Evolutionary conservation across 2,329 filamentous ascomycete species (phyloP), one percentile per base, ranked within the genome.

Genomic region (Stachybotrys elegans): DNA sequence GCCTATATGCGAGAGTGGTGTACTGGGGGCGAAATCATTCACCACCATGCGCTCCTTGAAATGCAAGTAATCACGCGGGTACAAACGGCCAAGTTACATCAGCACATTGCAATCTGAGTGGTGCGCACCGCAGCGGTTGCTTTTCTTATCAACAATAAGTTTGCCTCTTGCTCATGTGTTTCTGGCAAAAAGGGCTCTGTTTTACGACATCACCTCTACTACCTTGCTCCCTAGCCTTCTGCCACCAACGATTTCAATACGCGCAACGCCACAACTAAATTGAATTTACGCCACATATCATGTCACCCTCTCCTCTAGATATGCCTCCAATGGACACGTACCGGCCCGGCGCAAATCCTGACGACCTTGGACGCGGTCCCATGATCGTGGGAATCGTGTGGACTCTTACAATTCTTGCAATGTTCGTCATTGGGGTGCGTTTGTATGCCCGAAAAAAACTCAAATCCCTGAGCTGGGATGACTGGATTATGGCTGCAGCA

Each of bases 381-480:
- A 9, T 29, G 9, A 41, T 41, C 22, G n/a, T 41, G 39, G 21
- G 22, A 6, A 41, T 41, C 20, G 25, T 23, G 21, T 41, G 39
- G 39, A 29, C 14, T 6, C 22, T 41, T 16, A 41, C 39, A 13
- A 22, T 29, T 16, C 22, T 41, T 11, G 9, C 20, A 9, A 9
- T 25, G 12, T 13, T 41, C 6, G 9, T 27, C 22, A 41, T 29
- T n/a, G 14, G 13, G 7, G 11, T 41, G 9, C 21, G 39, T 9
- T 14, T 41, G 14, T 25, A 11, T 19, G 39, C 25, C 20, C 39
- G 22, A 5, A 20, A n/a, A 7, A 41, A 29, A 12, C 12, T 29
- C 9, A n/a, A 29, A 12, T 21, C 21, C 13, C 20, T 41, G 20
- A 41, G 19, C 9, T n/a, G 14, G 39, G 21, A 41, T 19, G 39